Evolutionary conservation across 2,329 filamentous ascomycete genomes (phyloP), one percentile per base, ranked within the genome.

Genomic region (Fusarium sambucinum): DNA sequence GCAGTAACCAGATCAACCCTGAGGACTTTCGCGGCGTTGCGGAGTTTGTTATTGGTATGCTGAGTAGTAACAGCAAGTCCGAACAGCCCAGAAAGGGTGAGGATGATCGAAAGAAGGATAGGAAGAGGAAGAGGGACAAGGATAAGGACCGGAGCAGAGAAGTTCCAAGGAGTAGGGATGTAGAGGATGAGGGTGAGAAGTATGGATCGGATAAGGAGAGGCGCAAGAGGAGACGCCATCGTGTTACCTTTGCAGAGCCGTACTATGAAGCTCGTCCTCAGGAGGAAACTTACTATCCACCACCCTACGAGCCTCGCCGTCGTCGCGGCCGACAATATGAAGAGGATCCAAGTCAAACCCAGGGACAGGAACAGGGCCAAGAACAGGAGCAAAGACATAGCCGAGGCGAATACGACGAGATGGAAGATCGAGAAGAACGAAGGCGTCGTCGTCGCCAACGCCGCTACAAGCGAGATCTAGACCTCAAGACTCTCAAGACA

Each of bases 201-300:
- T 63, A 73, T 40, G 65, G 59, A 32, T 57, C 64, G 16, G 70
- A 71, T 41, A 66, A 58, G 32, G 63, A 68, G 51, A 59, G 58
- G 23, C 68, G 70, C 21, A 71, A 70, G 59, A 63, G 63, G 42
- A 63, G 63, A 30, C 61, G 65, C 11, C 67, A 68, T 14, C 65
- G 65, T 47, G 71, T 73, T 33, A 71, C 68, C 40, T 73, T 73
- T 54, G 69, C 71, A 58, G 71, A 73, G 21, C 69, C 71, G 7
- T 70, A 68, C 48, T 40, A 62, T 29, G 59, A 70, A 3, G 45
- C 55, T 21, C 68, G 52, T 27, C 60, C 51, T 6, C 46, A 63
- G 32, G 66, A 72, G 33, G 60, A 55, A 19, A 10, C 46, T 33
- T 54, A 65, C 50, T 69, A 72, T 16, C 47, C 63, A 6, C 61